Evolutionary conservation across 345 rosid species (phyloP).

Genomic region (Melaleuca alternifolia): DNA sequence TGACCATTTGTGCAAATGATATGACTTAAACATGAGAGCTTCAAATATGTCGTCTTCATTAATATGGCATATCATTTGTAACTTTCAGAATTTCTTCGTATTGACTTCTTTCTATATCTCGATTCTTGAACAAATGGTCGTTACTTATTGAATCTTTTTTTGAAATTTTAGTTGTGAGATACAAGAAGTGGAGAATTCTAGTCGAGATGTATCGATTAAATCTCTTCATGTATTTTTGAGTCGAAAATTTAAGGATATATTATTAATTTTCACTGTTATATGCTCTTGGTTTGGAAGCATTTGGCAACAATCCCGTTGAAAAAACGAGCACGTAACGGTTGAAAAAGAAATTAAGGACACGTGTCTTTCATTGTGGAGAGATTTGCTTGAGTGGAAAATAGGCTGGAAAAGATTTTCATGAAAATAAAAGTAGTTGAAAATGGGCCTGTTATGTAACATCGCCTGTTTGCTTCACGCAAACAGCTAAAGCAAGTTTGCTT

Average conservation of each 20-base stretch:
- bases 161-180: not conserved
- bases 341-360: not conserved
- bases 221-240: not conserved
- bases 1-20: too few relatives aligned
- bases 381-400: not conserved
- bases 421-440: not conserved
- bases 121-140: not conserved
- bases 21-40: too few relatives aligned
- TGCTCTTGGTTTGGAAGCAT: not conserved
- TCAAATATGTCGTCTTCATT: too few relatives aligned
- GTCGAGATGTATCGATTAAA: not conserved
- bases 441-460: slow-evolving; percentile 13
- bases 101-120: not conserved
- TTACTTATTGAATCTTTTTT: not conserved
- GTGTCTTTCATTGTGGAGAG: not conserved
- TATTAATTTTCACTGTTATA: too few relatives aligned
- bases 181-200: not conserved
- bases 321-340: not conserved
- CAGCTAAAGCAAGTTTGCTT: slow-evolving; percentile 56
- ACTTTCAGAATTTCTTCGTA: not conserved
- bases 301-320: not conserved
- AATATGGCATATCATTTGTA: not conserved
- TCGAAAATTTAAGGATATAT: not conserved
- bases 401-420: not conserved
- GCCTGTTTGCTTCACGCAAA: slow-evolving; percentile 99